phyloP scores from a whole-genome alignment of 768 basidiomycete species.

The Termitomyces eurrhizus region DNA sequence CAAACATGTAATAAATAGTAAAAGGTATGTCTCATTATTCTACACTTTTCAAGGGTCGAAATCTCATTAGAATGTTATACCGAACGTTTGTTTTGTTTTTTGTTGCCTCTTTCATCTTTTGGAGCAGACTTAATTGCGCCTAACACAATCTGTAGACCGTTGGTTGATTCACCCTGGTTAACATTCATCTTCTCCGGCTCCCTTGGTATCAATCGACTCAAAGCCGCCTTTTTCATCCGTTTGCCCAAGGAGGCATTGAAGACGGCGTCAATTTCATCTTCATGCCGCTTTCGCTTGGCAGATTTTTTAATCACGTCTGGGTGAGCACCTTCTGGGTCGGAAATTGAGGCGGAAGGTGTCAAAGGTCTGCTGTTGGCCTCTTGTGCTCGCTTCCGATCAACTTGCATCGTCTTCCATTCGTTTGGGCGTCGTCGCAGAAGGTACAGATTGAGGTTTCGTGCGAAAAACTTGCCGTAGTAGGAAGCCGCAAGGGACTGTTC shows the following conservation, averaged over 20 bases:
- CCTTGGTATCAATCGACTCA: constrained; percentile 21
- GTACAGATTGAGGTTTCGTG: constrained; percentile 71
- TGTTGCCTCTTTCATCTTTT: constrained; percentile 34
- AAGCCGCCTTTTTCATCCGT: constrained; percentile 52
- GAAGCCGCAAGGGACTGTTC: constrained; percentile 72
- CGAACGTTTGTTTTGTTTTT: constrained; percentile 20
- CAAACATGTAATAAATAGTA: background rate
- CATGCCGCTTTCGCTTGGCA: constrained; percentile 43
- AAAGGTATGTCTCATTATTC: background rate
- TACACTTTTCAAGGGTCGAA: background rate
- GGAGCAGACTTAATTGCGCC: constrained; percentile 61
- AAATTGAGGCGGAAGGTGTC: background rate
- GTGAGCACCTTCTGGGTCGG: constrained; percentile 1
- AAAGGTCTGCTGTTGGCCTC: constrained; percentile 11
- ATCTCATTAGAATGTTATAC: background rate
- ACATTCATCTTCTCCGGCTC: constrained; percentile 10
- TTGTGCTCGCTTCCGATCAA: constrained; percentile 32
- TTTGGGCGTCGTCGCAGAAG: constrained; percentile 75
- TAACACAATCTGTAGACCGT: constrained; percentile 44
- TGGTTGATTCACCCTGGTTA: constrained; percentile 23
- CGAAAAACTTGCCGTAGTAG: constrained; percentile 86
- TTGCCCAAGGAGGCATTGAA: constrained; percentile 59
- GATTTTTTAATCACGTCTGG: background rate
- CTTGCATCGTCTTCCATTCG: constrained; percentile 79
- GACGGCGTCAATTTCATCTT: constrained; percentile 74